These are phyloP conservation scores for Dioscorea dumetorum DNA, from an alignment of 106 monocot genomes.

Conservation along the genomic window DNA sequence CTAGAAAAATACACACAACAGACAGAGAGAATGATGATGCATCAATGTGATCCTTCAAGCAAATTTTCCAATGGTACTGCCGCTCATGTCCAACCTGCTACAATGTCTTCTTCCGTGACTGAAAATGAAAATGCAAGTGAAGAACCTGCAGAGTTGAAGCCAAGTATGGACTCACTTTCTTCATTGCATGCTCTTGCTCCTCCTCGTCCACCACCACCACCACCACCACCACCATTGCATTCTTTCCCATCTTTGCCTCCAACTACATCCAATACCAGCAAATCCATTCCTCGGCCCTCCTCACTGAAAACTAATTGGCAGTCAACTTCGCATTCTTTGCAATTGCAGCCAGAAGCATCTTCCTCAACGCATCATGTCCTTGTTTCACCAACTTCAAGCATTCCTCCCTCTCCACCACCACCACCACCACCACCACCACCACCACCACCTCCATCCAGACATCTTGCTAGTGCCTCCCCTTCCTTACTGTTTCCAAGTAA, in stretches of 20 bases:
- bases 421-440: conserved; percentile 10
- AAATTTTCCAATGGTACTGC: conserved; percentile 28
- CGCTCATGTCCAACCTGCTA: conserved; percentile 22
- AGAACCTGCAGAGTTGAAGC: not conserved
- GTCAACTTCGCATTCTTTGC: too few species aligned
- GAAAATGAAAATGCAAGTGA: conserved; percentile 5
- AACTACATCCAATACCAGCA: not conserved
- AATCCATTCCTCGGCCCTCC: too few species aligned
- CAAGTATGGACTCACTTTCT: not conserved
- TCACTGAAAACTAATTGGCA: too few species aligned
- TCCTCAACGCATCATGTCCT: too few species aligned
- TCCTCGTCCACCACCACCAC: conserved; percentile 7
- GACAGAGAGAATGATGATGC: conserved; percentile 9
- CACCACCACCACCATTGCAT: conserved; percentile 2
- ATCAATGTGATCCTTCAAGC: conserved; percentile 19
- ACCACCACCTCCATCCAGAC: not conserved
- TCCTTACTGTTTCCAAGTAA: not conserved
- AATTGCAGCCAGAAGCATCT: too few species aligned
- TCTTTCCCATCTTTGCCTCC: conserved; percentile 1
- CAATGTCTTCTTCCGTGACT: not conserved
- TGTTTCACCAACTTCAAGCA: not conserved
- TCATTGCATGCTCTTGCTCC: conserved; percentile 1
- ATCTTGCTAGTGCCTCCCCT: not conserved
- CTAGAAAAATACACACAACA: conserved; percentile 1
- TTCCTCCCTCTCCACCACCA: conserved; percentile 6